Evolutionary conservation across 768 basidiomycete species (phyloP).

Genomic region (Suillus subaureus): DNA sequence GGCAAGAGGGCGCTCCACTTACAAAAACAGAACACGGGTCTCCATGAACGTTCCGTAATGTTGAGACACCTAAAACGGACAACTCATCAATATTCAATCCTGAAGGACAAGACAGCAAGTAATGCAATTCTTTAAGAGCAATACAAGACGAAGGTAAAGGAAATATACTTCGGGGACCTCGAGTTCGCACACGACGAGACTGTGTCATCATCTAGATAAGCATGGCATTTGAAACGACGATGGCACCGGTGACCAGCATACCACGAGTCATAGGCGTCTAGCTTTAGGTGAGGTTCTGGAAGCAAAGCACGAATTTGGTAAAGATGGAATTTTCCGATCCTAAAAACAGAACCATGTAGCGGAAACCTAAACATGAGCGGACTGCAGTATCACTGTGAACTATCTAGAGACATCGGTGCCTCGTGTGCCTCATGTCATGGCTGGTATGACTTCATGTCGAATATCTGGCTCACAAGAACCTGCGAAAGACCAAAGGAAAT

Average conservation of each 20-base stretch:
- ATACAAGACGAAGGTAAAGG: background rate
- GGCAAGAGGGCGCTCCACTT: background rate
- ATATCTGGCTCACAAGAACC: background rate
- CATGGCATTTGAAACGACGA: too few relatives aligned
- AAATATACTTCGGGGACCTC: background rate
- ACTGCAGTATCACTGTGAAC: background rate
- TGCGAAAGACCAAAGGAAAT: background rate
- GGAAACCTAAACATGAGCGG: background rate
- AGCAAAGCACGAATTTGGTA: background rate
- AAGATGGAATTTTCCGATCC: background rate
- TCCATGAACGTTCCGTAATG: background rate
- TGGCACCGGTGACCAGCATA: background rate
- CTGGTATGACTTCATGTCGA: constrained; percentile 13
- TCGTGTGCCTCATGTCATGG: constrained; percentile 4
- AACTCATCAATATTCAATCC: background rate
- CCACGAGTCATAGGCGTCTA: background rate
- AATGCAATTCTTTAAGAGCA: background rate
- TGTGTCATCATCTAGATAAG: background rate
- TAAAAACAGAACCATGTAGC: background rate
- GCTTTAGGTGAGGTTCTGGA: background rate
- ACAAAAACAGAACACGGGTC: constrained; percentile 4
- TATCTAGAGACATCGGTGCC: constrained; percentile 1
- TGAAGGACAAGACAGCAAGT: background rate
- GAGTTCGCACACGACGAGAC: background rate
- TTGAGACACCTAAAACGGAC: background rate